Base-by-base conservation (phyloP, 441 rosid species). In the Erodium moschatum region DNA sequence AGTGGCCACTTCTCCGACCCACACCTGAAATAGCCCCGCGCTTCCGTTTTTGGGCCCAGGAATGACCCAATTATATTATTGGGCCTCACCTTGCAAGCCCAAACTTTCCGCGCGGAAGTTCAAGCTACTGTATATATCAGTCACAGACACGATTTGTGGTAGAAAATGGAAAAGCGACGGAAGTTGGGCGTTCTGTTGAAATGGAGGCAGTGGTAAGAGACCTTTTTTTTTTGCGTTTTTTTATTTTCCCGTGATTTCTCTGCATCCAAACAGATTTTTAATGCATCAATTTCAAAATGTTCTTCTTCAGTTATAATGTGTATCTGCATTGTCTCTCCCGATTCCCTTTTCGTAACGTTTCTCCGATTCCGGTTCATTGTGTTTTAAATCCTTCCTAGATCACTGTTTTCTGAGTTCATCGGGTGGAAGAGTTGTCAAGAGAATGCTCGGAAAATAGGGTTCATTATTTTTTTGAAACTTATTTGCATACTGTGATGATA, bases 121-220 rank as follows among this genome's bases (percentile, higher is more conserved):
- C 6, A 24, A 60, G 27, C 64, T 20, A 24, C 27, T 24, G 27
- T 24, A 24, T 24, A 24, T 24, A 24, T 24, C 27, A 24, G 27
- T 24, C 27, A 24, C 27, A 24, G 27, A 24, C 27, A 24, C 27
- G 27, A 24, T 24, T 24, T 0, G 27, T 24, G 27, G 27, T 24
- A 2, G 27, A 24, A 24, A 24, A 24, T 24, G 27, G 27, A 24
- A 24, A 24, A 60, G 64, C 31, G 7, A 20, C 16, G 3, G 21
- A 60, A 0, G 4, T 21, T 60, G 31, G 35, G 64, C 27, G 27
- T 20, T 60, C n/a, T 20, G 27, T 21, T 60, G 33, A 10, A 21
- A 60, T 60, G 64, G 64, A 15, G 64, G 31, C 33, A 60, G 15
- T 24, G 64, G 64, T 60, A 60, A 60, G 64, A 60, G 35, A 6